Evolutionary conservation across 495 filamentous ascomycete genomes (phyloP).

Genomic region (Daldinia concentrica): DNA sequence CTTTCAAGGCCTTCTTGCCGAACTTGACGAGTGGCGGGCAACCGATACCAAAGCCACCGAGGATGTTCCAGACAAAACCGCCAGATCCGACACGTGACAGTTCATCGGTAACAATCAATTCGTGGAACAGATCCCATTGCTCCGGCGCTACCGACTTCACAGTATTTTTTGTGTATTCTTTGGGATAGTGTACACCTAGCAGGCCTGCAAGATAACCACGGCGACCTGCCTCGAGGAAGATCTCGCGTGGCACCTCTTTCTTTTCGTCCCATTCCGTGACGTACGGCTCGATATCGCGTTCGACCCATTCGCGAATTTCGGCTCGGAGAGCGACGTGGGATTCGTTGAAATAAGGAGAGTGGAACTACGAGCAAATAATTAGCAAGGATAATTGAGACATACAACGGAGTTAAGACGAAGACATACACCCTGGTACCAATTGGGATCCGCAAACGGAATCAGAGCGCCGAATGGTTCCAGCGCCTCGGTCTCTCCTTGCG

Average conservation of each 20-base stretch:
- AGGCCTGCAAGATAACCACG: conserved; percentile 91
- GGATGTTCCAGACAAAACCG: conserved; percentile 97
- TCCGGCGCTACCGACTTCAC: conserved; percentile 83
- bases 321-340: conserved; percentile 87
- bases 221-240: conserved; percentile 96
- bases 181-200: conserved; percentile 82
- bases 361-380: conserved; percentile 69
- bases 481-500: conserved; percentile 68
- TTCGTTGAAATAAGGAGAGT: conserved; percentile 96
- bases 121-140: conserved; percentile 98
- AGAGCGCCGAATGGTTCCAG: conserved; percentile 86
- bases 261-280: conserved; percentile 97
- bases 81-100: conserved; percentile 86
- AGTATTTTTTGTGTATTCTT: conserved; percentile 71
- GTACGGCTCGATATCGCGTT: conserved; percentile 86
- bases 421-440: conserved; percentile 92
- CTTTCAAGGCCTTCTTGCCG: conserved; percentile 87
- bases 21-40: conserved; percentile 91
- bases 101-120: conserved; percentile 94
- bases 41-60: conserved; percentile 95
- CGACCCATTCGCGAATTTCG: conserved; percentile 92
- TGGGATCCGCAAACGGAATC: conserved; percentile 90
- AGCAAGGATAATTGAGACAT: not conserved
- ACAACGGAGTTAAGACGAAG: not conserved
- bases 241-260: conserved; percentile 82